Conservation (phyloP, 2,329 filamentous ascomycete genomes). For the Epichloe hybrida region DNA sequence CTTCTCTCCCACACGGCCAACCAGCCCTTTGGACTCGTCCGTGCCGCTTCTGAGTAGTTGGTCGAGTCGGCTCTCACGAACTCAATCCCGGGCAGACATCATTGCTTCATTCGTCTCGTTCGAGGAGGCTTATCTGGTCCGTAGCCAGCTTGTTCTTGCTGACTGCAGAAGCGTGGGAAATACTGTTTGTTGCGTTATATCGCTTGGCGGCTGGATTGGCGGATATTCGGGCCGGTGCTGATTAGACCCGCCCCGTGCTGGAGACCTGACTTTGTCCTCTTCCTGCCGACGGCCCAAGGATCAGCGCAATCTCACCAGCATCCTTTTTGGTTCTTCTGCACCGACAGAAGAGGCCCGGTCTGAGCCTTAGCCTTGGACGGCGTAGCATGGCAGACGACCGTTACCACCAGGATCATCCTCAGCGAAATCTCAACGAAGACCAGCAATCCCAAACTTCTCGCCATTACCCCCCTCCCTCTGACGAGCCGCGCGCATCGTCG, state of each 20-base stretch:
- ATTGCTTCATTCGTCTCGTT: neutral
- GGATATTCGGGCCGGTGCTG: neutral
- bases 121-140: neutral
- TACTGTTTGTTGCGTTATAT: neutral
- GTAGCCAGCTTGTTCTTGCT: neutral
- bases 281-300: neutral
- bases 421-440: conserved; percentile 24
- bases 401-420: conserved; percentile 24
- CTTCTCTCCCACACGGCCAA: neutral
- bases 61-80: neutral
- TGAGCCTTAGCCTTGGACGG: conserved; percentile 9
- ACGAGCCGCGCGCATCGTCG: conserved; percentile 9
- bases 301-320: conserved; percentile 5
- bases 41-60: neutral
- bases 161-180: neutral
- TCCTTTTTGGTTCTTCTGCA: conserved; percentile 9
- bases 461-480: conserved; percentile 4
- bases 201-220: neutral
- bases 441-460: conserved; percentile 4
- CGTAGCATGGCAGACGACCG: conserved; percentile 28
- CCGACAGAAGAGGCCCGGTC: conserved; percentile 14
- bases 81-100: neutral
- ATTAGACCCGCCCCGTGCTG: neutral
- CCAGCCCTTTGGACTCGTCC: neutral
- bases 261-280: neutral